These are phyloP conservation scores for Psilocybe cubensis DNA, from an alignment of 768 basidiomycete species.

Conservation along the genomic window DNA sequence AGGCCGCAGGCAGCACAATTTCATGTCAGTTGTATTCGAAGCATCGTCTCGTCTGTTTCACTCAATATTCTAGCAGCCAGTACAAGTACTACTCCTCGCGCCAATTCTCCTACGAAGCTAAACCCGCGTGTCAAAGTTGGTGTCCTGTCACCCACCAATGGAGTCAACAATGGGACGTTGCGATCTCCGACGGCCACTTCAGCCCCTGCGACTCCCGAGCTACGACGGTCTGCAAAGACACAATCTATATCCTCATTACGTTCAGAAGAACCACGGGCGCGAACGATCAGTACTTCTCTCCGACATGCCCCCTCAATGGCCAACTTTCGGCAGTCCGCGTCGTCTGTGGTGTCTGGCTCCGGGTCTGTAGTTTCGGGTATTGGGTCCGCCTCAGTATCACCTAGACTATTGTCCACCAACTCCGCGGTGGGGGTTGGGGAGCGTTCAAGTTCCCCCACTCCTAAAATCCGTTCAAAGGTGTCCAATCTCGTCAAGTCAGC, in stretches of 20 bases:
- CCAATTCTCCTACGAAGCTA: conserved; percentile 47
- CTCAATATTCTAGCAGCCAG: conserved; percentile 13
- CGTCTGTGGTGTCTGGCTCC: conserved; percentile 20
- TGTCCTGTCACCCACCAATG: conserved; percentile 33
- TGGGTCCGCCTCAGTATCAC: conserved; percentile 7
- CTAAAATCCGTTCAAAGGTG: conserved; percentile 66
- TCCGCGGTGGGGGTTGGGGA: conserved; percentile 19
- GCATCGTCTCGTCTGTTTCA: neutral
- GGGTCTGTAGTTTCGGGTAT: conserved; percentile 7
- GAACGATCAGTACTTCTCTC: conserved; percentile 35
- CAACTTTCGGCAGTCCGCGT: conserved; percentile 30
- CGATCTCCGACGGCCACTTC: conserved; percentile 37
- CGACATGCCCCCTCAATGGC: conserved; percentile 43
- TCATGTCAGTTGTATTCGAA: conserved; percentile 12
- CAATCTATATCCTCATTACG: conserved; percentile 23
- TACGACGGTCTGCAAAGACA: conserved; percentile 27
- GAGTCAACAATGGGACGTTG: conserved; percentile 22
- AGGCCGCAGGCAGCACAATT: conserved; percentile 18
- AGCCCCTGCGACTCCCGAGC: conserved; percentile 35
- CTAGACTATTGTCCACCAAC: conserved; percentile 17
- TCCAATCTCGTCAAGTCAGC: conserved; percentile 47
- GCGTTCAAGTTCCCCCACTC: conserved; percentile 28
- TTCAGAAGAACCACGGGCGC: conserved; percentile 20
- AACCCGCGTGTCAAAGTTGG: conserved; percentile 40
- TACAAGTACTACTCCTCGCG: conserved; percentile 35